These are phyloP conservation scores for Metschnikowia anglica DNA, from an alignment of 805 yeast species.

Conservation along the genomic window DNA sequence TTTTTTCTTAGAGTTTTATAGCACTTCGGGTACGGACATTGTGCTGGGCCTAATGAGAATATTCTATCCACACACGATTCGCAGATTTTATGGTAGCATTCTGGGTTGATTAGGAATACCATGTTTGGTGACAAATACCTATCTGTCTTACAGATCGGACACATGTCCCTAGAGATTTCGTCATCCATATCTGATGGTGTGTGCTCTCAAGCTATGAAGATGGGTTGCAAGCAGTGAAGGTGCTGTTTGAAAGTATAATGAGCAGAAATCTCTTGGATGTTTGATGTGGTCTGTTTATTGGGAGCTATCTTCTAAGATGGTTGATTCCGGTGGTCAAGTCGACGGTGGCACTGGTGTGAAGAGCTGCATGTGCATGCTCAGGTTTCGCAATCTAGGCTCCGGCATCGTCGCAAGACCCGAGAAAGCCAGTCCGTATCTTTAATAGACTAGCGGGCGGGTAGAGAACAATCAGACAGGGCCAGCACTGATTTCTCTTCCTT, in stretches of 20 bases:
- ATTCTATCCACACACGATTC: slow-evolving; percentile 96
- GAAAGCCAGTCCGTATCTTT: no score
- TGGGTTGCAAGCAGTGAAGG: neutral
- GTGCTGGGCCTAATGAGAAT: slow-evolving; percentile 91
- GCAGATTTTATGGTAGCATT: slow-evolving; percentile 97
- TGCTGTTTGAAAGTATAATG: neutral
- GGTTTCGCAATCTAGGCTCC: no score
- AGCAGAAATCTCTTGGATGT: neutral
- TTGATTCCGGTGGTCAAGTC: no score
- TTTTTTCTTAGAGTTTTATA: slow-evolving; percentile 83
- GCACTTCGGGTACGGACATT: slow-evolving; percentile 93
- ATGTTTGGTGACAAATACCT: slow-evolving; percentile 90
- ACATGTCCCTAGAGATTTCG: slow-evolving; percentile 69
- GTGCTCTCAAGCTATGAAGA: neutral
- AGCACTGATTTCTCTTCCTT: no score
- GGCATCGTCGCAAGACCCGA: no score
- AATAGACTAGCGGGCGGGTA: no score
- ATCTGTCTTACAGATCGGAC: slow-evolving; percentile 97
- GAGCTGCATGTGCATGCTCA: no score
- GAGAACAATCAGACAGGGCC: no score
- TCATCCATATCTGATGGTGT: slow-evolving; percentile 28
- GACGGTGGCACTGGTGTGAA: slow-evolving; percentile 1
- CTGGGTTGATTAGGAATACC: slow-evolving; percentile 90
- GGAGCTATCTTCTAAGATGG: neutral
- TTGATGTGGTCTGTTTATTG: no score